These are phyloP conservation scores for Mortierella sp. DNA, from an alignment of 371 early-diverging fungal genomes.

Conservation along the genomic window DNA sequence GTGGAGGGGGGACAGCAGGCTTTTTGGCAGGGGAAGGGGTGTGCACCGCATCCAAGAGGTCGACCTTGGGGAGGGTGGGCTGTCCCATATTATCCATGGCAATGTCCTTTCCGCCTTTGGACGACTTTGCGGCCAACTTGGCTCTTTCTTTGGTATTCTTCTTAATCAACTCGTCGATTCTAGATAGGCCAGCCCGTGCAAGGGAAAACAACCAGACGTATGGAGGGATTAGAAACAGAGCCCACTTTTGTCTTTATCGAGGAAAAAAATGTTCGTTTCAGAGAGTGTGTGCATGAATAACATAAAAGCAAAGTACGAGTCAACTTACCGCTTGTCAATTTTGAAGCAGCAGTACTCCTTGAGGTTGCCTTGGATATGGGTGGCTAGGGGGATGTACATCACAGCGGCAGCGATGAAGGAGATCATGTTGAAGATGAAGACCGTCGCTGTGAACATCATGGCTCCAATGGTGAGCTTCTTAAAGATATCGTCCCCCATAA, in stretches of 20 bases:
- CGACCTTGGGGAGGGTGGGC: conserved; percentile 52
- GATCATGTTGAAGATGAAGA: conserved; percentile 74
- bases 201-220: not conserved
- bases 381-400: conserved; percentile 86
- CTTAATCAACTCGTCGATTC: conserved; percentile 51
- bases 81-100: conserved; percentile 24
- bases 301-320: not conserved
- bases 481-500: conserved; percentile 14
- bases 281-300: not conserved
- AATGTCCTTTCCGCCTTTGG: conserved; percentile 24
- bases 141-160: conserved; percentile 52
- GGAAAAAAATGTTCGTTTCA: not conserved
- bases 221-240: not conserved
- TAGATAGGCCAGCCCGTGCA: not conserved
- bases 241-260: not conserved
- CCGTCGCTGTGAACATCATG: conserved; percentile 77
- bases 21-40: conserved; percentile 2
- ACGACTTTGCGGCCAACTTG: conserved; percentile 17
- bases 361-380: conserved; percentile 88
- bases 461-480: conserved; percentile 57
- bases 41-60: conserved; percentile 21
- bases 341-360: conserved; percentile 95
- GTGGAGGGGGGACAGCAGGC: conserved; percentile 11
- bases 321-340: conserved; percentile 84
- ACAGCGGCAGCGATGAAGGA: conserved; percentile 73